Evolutionary conservation across 1,284 basidiomycete genomes (phyloP).

Genomic region (Cryptococcus sp.): DNA sequence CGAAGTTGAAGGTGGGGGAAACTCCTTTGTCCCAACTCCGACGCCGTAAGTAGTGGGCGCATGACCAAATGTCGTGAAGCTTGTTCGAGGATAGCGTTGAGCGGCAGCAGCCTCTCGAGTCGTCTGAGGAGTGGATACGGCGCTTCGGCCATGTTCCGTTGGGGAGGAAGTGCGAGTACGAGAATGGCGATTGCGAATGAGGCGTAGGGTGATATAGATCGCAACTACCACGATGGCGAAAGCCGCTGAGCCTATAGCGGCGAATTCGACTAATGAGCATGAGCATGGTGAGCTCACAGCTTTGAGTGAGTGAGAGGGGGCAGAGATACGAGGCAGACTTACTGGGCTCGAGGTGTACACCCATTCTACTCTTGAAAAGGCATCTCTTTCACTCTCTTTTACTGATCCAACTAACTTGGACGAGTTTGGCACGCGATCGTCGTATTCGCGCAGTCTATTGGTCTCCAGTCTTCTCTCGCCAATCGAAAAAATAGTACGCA

Average conservation of each 20-base stretch:
- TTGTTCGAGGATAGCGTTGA: not conserved
- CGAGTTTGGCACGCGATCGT: too few species aligned
- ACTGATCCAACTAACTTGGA: too few species aligned
- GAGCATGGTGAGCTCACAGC: not conserved
- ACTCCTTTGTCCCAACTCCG: not conserved
- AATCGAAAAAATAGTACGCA: too few species aligned
- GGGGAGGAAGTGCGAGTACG: not conserved
- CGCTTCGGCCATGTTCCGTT: not conserved
- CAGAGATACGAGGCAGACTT: not conserved
- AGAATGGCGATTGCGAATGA: not conserved
- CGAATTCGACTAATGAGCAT: conserved; percentile 27
- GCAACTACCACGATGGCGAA: conserved; percentile 30
- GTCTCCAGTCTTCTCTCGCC: too few species aligned
- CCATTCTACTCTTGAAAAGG: conserved; percentile 1
- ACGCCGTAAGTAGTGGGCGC: not conserved
- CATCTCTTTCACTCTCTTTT: not conserved
- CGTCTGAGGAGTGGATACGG: not conserved
- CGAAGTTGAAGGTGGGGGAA: not conserved
- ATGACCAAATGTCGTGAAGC: conserved; percentile 1
- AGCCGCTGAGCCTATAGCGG: conserved; percentile 28
- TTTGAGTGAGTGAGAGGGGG: not conserved
- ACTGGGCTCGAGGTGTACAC: conserved; percentile 17
- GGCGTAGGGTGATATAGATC: conserved; percentile 9
- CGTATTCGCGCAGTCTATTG: too few species aligned
- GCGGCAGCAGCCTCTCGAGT: not conserved